phyloP scores from a whole-genome alignment of 345 rosid species.

The Dimocarpus longan region DNA sequence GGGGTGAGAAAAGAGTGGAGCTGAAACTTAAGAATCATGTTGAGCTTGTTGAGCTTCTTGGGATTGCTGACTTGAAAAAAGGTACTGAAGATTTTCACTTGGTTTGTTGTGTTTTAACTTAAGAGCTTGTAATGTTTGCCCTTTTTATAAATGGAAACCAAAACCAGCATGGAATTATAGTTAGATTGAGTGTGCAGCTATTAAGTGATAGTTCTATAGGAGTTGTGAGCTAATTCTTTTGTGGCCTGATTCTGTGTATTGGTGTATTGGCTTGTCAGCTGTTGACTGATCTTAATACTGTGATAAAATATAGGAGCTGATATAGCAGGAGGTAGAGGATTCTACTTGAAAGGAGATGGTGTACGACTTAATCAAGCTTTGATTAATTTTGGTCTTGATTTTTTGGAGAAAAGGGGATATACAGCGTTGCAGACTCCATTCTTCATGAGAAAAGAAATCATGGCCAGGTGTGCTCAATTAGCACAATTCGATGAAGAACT shows the following conservation, averaged over 20 bases:
- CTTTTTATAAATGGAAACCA: not conserved
- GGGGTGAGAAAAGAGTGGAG: constrained; percentile 66
- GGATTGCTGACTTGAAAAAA: constrained; percentile 73
- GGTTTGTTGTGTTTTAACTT: not conserved
- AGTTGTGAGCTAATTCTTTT: not conserved
- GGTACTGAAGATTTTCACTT: constrained; percentile 38
- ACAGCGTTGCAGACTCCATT: constrained; percentile 83
- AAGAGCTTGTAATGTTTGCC: not conserved
- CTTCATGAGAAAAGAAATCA: constrained; percentile 88
- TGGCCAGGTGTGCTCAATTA: constrained; percentile 93
- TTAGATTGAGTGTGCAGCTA: not conserved
- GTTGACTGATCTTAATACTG: constrained; percentile 3
- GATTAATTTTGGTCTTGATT: constrained; percentile 77
- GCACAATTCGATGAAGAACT: constrained; percentile 95
- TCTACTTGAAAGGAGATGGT: constrained; percentile 83
- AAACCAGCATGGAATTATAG: not conserved
- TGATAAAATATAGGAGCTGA: constrained; percentile 67
- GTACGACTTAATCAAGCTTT: constrained; percentile 88
- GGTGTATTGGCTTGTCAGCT: not conserved
- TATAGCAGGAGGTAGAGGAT: constrained; percentile 89
- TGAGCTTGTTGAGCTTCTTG: constrained; percentile 89
- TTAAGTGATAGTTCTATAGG: not conserved
- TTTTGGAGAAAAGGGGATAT: constrained; percentile 69
- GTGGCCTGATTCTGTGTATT: not conserved
- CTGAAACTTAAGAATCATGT: constrained; percentile 79